These are phyloP conservation scores for Pulicaria dysenterica DNA, from an alignment of 129 eudicot genomes.

Conservation along the genomic window DNA sequence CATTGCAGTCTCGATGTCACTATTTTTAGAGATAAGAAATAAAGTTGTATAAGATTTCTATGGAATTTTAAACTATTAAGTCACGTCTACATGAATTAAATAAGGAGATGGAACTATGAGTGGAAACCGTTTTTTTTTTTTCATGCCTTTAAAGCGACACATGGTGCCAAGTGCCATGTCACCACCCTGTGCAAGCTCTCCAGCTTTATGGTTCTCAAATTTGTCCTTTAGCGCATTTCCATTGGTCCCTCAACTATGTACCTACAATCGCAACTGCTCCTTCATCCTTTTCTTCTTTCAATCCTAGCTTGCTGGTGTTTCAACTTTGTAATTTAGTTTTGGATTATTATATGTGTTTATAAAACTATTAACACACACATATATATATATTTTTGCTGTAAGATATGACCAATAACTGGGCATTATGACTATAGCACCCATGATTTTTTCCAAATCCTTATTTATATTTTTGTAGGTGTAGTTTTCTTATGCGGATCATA, in stretches of 20 bases:
- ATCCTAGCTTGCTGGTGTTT: not conserved
- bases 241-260: conserved; percentile 12
- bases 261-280: not conserved
- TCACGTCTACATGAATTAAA: too few species aligned
- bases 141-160: conserved; percentile 28
- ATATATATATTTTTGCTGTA: too few species aligned
- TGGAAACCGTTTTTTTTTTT: not conserved
- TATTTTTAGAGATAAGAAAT: too few species aligned
- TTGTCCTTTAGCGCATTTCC: not conserved
- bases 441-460: too few species aligned
- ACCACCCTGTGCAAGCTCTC: not conserved
- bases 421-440: too few species aligned
- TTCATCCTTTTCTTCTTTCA: not conserved
- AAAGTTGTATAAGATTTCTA: too few species aligned
- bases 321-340: not conserved
- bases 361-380: not conserved
- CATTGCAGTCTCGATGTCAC: too few species aligned
- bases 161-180: not conserved
- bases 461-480: too few species aligned
- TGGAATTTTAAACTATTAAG: too few species aligned
- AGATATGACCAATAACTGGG: too few species aligned
- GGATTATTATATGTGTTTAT: not conserved
- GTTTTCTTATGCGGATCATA: too few species aligned
- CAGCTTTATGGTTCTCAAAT: not conserved
- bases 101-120: too few species aligned